phyloP scores from a whole-genome alignment of 805 yeast species.

The Candida succiphila region DNA sequence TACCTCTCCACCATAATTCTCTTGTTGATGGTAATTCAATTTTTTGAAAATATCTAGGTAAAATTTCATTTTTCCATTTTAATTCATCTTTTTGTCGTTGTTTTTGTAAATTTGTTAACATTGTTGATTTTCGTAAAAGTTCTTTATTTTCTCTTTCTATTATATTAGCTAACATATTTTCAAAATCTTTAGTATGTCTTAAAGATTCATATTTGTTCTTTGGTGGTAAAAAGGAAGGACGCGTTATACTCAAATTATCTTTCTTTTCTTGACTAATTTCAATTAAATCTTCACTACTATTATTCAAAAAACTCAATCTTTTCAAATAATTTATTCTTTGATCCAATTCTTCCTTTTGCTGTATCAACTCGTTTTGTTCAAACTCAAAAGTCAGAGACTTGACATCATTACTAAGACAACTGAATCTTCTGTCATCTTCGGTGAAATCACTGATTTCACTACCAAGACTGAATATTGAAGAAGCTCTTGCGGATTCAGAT shows the following conservation, averaged over 20 bases:
- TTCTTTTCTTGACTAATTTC: conserved; percentile 7
- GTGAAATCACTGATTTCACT: conserved; percentile 12
- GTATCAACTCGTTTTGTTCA: conserved; percentile 21
- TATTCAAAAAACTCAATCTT: conserved; percentile 4
- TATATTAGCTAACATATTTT: conserved; percentile 31
- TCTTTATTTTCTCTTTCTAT: conserved; percentile 26
- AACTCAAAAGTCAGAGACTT: conserved; percentile 21
- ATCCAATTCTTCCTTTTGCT: conserved; percentile 24
- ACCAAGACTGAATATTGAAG: conserved; percentile 32
- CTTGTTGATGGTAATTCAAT: conserved; percentile 30
- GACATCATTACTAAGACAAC: conserved; percentile 23
- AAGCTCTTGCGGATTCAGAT: conserved; percentile 33
- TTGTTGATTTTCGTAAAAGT: conserved; percentile 20
- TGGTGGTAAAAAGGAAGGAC: conserved; percentile 63
- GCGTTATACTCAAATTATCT: conserved; percentile 32
- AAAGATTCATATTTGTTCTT: conserved; percentile 41
- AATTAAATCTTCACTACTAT: neutral
- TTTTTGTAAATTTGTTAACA: conserved; percentile 22
- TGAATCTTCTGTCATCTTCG: conserved; percentile 12
- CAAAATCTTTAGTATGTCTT: conserved; percentile 46
- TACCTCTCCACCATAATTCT: conserved; percentile 54
- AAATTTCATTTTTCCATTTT: conserved; percentile 30
- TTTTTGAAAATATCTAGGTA: conserved; percentile 24
- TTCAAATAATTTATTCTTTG: conserved; percentile 19
- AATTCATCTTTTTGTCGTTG: conserved; percentile 26